These are phyloP conservation scores for Candida awuae DNA, from an alignment of 805 yeast species.

Conservation along the genomic window DNA sequence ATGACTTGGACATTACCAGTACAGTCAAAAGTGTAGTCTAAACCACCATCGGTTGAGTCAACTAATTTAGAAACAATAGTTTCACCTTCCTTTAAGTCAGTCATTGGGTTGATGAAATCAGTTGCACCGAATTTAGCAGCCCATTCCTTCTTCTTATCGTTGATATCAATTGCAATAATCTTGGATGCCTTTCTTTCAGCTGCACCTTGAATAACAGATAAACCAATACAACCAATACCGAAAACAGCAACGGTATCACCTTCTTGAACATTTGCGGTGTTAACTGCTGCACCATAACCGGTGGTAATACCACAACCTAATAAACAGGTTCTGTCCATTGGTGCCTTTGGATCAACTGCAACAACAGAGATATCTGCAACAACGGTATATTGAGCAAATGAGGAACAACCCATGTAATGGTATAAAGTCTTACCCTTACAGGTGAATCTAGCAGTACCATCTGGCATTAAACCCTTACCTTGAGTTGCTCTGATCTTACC, in stretches of 20 bases:
- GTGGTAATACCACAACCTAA: conserved; percentile 98
- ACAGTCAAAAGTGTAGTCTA: conserved; percentile 94
- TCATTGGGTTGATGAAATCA: conserved; percentile 76
- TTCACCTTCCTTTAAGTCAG: conserved; percentile 61
- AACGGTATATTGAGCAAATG: conserved; percentile 95
- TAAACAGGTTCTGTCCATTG: conserved; percentile 79
- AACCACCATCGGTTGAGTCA: conserved; percentile 94
- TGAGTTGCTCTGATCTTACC: conserved; percentile 94
- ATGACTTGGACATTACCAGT: conserved; percentile 93
- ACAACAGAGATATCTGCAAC: conserved; percentile 96
- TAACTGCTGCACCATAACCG: conserved; percentile 95
- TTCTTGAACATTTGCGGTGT: conserved; percentile 81
- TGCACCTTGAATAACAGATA: conserved; percentile 95
- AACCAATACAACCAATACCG: conserved; percentile 97
- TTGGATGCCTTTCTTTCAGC: conserved; percentile 69
- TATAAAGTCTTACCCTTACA: conserved; percentile 75
- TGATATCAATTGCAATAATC: conserved; percentile 82
- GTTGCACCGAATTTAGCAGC: conserved; percentile 90
- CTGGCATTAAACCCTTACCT: conserved; percentile 98
- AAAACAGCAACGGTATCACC: conserved; percentile 95
- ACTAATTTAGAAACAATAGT: conserved; percentile 74
- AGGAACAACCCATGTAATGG: conserved; percentile 98
- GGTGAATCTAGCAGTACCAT: conserved; percentile 87
- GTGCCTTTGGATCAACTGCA: conserved; percentile 78
- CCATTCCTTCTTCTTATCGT: conserved; percentile 78